Percentiles rank a stretch among this genome's conserved stretches.
Evolutionary conservation across 208 protist species (phyloP).

Genomic region (Jaenimonas drosophilae): DNA sequence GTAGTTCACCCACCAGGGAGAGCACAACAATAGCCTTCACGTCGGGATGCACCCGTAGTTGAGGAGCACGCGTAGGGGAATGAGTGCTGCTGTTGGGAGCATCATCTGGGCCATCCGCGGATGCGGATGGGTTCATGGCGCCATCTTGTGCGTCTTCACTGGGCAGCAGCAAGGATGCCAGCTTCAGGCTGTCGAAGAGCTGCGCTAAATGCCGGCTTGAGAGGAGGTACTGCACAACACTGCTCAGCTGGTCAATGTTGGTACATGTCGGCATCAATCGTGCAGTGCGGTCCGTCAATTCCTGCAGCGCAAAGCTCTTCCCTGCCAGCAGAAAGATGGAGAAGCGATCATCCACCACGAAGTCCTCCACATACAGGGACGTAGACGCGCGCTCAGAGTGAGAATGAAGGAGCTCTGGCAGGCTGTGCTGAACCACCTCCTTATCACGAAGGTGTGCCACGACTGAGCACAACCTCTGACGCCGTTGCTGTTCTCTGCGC

Average conservation of each 20-base stretch:
- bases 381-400: background rate
- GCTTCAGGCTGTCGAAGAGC: slow-evolving; percentile 48
- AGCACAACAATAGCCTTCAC: slow-evolving; percentile 59
- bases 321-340: slow-evolving; percentile 36
- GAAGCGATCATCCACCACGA: slow-evolving; percentile 22
- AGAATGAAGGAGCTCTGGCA: slow-evolving; percentile 10
- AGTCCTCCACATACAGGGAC: background rate
- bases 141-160: background rate
- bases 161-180: slow-evolving; percentile 7
- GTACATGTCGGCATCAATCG: slow-evolving; percentile 38
- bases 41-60: slow-evolving; percentile 6
- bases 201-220: slow-evolving; percentile 30
- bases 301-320: slow-evolving; percentile 26
- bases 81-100: background rate
- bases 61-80: background rate
- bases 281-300: slow-evolving; percentile 52
- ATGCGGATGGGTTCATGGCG: background rate
- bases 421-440: slow-evolving; percentile 23
- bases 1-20: slow-evolving; percentile 54
- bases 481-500: slow-evolving; percentile 43
- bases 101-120: background rate
- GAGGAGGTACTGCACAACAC: slow-evolving; percentile 36
- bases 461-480: slow-evolving; percentile 38
- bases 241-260: slow-evolving; percentile 23
- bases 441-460: slow-evolving; percentile 38